Conservation (phyloP, 306 rosid species). For the Lathyrus aphaca region DNA sequence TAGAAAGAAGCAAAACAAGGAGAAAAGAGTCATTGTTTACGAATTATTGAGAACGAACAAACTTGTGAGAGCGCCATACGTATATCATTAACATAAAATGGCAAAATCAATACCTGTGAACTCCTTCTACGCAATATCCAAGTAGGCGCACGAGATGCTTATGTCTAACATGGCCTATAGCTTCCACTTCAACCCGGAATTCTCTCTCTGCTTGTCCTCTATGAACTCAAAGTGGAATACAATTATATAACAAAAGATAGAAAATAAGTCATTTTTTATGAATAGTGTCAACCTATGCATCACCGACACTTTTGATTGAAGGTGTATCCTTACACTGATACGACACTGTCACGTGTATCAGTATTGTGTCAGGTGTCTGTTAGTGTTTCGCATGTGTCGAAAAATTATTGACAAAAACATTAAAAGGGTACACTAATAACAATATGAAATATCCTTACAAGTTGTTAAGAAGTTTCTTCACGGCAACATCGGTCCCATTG, state of each 20-base stretch:
- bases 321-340: neutral
- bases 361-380: neutral
- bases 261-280: conserved; percentile 22
- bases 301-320: neutral
- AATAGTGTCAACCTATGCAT: conserved; percentile 1
- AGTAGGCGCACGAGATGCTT: conserved; percentile 93
- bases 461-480: conserved; percentile 92
- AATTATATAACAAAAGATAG: conserved; percentile 29
- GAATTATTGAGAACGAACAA: conserved; percentile 2
- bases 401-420: neutral
- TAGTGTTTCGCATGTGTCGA: neutral
- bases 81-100: neutral
- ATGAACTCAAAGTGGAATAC: conserved; percentile 33
- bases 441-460: conserved; percentile 63
- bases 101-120: conserved; percentile 62
- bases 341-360: neutral
- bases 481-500: conserved; percentile 95
- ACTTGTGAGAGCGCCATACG: conserved; percentile 8
- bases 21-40: neutral
- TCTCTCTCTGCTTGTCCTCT: conserved; percentile 99
- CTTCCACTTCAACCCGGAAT: conserved; percentile 98
- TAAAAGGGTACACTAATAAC: conserved; percentile 10
- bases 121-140: conserved; percentile 94
- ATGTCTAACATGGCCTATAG: conserved; percentile 96
- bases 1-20: conserved; percentile 12